Percentiles rank a stretch among this genome's conserved stretches.
These are phyloP conservation scores for Botrytis byssoidea DNA, from an alignment of 2,329 filamentous ascomycete genomes.

Conservation along the genomic window DNA sequence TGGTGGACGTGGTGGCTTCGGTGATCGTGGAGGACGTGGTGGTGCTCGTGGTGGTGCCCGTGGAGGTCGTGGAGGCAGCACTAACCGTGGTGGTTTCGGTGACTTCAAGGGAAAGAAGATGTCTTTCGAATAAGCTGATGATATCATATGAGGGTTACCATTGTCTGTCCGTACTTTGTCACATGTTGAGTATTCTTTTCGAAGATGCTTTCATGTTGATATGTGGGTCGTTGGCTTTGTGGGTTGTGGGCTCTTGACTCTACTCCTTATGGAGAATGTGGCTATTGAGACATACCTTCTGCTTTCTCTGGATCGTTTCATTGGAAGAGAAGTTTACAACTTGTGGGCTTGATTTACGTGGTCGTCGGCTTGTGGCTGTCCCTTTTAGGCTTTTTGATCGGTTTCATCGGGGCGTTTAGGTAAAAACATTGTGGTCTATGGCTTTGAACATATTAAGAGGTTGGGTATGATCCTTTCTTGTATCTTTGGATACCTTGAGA, in stretches of 20 bases:
- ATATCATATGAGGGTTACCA: constrained; percentile 26
- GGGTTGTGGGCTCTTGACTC: constrained; percentile 43
- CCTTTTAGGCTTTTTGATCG: constrained; percentile 35
- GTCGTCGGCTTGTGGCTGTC: constrained; percentile 40
- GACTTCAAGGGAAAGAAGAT: constrained; percentile 58
- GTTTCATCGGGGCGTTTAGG: constrained; percentile 34
- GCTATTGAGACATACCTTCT: constrained; percentile 40
- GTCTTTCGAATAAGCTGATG: constrained; percentile 39
- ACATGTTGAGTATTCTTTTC: constrained; percentile 30
- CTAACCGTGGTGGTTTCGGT: constrained; percentile 55
- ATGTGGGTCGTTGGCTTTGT: constrained; percentile 40
- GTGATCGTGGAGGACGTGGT: constrained; percentile 41
- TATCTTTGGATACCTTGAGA: constrained; percentile 33
- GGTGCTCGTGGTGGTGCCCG: constrained; percentile 45
- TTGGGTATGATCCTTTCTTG: constrained; percentile 39
- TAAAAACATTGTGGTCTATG: constrained; percentile 29
- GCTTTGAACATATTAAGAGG: constrained; percentile 39
- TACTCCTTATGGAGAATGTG: constrained; percentile 39
- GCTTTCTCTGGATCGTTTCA: constrained; percentile 9
- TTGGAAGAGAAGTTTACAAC: constrained; percentile 25
- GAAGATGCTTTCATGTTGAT: constrained; percentile 29
- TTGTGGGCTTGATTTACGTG: constrained; percentile 39
- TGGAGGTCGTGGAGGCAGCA: constrained; percentile 44
- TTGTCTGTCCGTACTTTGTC: constrained; percentile 33
- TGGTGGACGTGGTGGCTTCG: constrained; percentile 39